A percentile compares a stretch with the other conserved stretches of the same genome.
phyloP scores from a whole-genome alignment of 2,329 filamentous ascomycete species.

The Madurella mycetomatis region DNA sequence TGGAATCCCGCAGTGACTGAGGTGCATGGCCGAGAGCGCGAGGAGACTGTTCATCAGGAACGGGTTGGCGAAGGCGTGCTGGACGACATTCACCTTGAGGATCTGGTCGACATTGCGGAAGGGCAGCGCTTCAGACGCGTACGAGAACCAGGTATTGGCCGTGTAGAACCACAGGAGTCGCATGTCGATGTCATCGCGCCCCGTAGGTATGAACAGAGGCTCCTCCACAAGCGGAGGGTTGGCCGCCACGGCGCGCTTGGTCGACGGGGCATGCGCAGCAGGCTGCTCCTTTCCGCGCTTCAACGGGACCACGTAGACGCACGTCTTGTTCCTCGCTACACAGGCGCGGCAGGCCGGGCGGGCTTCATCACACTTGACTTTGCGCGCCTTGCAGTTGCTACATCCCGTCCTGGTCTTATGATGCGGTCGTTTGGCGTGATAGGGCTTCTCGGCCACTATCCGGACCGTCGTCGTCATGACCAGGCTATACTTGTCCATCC shows the following conservation, averaged over 20 bases:
- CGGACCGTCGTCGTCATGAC: not conserved
- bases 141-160: conserved; percentile 41
- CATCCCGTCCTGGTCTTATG: conserved; percentile 52
- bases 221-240: conserved; percentile 28
- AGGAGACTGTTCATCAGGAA: conserved; percentile 55
- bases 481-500: not conserved
- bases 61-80: conserved; percentile 47
- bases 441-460: conserved; percentile 26
- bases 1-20: conserved; percentile 34
- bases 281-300: conserved; percentile 8
- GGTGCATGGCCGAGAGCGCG: conserved; percentile 47
- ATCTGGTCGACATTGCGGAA: conserved; percentile 37
- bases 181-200: conserved; percentile 43
- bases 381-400: conserved; percentile 51
- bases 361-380: conserved; percentile 50
- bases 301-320: conserved; percentile 36
- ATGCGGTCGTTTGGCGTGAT: conserved; percentile 49
- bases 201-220: conserved; percentile 34
- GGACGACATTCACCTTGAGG: conserved; percentile 44
- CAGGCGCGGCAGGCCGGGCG: conserved; percentile 48
- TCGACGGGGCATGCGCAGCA: conserved; percentile 9
- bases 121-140: conserved; percentile 38
- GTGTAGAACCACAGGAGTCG: conserved; percentile 54
- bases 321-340: conserved; percentile 43
- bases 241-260: conserved; percentile 6